Evolutionary conservation across 371 early-diverging fungal species (phyloP), one percentile per base, ranked within the genome.

Genomic region (Mortierella sp.): DNA sequence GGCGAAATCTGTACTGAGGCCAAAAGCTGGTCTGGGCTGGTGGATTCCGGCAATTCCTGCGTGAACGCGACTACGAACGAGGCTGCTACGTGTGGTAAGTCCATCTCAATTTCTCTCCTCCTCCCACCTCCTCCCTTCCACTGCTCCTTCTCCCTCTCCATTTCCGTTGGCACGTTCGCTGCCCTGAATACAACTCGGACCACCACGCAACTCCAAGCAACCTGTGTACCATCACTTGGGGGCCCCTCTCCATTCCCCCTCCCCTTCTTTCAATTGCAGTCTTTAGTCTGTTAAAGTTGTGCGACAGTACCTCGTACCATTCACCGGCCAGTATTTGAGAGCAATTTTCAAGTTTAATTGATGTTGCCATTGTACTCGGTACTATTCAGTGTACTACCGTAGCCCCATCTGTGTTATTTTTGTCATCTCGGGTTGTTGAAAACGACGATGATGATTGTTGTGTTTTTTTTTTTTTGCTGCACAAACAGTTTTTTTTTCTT

Each of bases 71-170:
- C 43, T 5, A 30, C 10, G 19, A 69, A 65, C 58, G 70, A 76
- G 38, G 45, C 24, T 2, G 2, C 39, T n/a, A 54, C 58, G n/a
- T 76, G 76, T 65, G 76, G 76, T 76, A 65, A 61, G 76, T 67
- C 16, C 3, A n/a, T n/a, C n/a, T n/a, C n/a, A n/a, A n/a, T n/a
- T n/a, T n/a, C n/a, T n/a, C n/a, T n/a, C n/a, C n/a, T n/a, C n/a
- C n/a, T n/a, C n/a, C n/a, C n/a, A n/a, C n/a, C n/a, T n/a, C n/a
- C 16, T 21, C 18, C 9, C 19, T 16, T 48, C n/a, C 42, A 14
- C 16, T 55, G 26, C 50, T 64, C 23, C 31, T 2, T 34, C 30
- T 52, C 41, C 38, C 21, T 57, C 18, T 39, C 24, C 39, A 23
- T 51, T 39, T 49, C 41, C 57, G 34, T 50, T n/a, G n/a, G n/a